Base-by-base conservation (phyloP, 2,329 filamentous ascomycete species). In the Cadophora luteo-olivacea region DNA sequence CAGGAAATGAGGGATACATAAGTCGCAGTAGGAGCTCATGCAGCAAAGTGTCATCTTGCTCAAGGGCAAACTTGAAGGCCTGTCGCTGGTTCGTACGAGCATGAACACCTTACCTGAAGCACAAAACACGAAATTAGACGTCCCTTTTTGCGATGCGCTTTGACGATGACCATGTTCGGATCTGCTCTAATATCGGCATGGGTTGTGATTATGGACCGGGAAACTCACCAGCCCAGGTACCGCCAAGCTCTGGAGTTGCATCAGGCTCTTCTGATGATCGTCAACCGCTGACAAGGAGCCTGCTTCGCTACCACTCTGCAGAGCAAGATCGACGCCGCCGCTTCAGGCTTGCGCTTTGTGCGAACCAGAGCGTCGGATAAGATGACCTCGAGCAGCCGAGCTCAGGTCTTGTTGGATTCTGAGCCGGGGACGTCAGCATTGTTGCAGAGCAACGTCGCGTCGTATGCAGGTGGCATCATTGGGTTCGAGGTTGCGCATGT, bases 311-410 rank as follows among this genome's bases (percentile, higher is more conserved):
- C 71, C 65, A 70, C 61, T 22, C 16, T 49, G 61, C 64, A 60
- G 8, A 11, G 60, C 63, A 65, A 64, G 72, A 72, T 73, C 70
- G 55, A 68, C 72, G 69, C 63, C 68, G 68, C 66, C 52, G 61
- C 65, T 67, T 61, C 54, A 68, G 67, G 68, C 60, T 54, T 68
- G 63, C 58, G 66, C 67, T 68, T 60, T 68, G 69, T 65, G 65
- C 67, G 66, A 70, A 72, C 73, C 73, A 74, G 36, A 69, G 55
- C 66, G 63, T 64, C 72, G 73, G 72, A 73, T 68, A 71, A 67
- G 61, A 55, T 60, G 48, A 62, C 61, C 55, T 61, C 29, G 61
- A 68, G 52, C 66, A 36, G 54, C 54, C n/a, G n/a, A n/a, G n/a
- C n/a, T n/a, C n/a, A n/a, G n/a, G n/a, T 41, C 2, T 60, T 19